Percentiles rank a stretch among this genome's conserved stretches.
Conservation (phyloP, 305 asterid species). For the Fraxinus latifolia region DNA sequence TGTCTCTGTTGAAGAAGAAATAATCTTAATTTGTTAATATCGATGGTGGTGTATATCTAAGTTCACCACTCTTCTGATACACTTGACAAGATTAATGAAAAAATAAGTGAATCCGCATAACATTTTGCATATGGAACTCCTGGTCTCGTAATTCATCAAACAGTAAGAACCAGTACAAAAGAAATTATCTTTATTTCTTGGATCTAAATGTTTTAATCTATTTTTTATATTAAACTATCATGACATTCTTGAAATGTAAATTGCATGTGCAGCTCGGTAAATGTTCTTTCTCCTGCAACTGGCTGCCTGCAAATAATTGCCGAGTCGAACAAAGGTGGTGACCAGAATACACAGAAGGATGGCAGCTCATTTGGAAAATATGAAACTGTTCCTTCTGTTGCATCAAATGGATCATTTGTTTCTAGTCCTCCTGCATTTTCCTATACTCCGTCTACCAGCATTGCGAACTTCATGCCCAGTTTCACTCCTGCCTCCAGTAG, state of each 20-base stretch:
- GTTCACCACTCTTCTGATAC: background rate
- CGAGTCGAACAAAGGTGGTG: constrained; percentile 24
- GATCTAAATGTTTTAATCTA: background rate
- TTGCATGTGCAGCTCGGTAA: constrained; percentile 33
- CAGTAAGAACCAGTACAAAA: background rate
- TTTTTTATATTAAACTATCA: constrained; percentile 1
- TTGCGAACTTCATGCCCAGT: constrained; percentile 23
- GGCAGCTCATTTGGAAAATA: constrained; percentile 32
- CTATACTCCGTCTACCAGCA: constrained; percentile 33
- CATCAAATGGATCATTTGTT: constrained; percentile 30
- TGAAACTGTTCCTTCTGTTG: constrained; percentile 24
- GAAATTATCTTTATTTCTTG: background rate
- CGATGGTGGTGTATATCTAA: background rate
- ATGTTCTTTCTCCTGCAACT: constrained; percentile 26
- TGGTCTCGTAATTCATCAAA: background rate
- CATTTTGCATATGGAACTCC: background rate
- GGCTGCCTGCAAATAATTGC: constrained; percentile 22
- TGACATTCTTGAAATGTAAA: background rate
- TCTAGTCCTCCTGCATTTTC: constrained; percentile 23
- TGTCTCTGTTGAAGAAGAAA: background rate
- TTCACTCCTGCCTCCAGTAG: constrained; percentile 28
- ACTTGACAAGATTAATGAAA: background rate
- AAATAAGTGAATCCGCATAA: background rate
- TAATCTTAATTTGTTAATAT: background rate
- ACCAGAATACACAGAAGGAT: constrained; percentile 24